Base-by-base conservation (phyloP, 2,329 filamentous ascomycete genomes). In the Endoconidiophora laricicola region DNA sequence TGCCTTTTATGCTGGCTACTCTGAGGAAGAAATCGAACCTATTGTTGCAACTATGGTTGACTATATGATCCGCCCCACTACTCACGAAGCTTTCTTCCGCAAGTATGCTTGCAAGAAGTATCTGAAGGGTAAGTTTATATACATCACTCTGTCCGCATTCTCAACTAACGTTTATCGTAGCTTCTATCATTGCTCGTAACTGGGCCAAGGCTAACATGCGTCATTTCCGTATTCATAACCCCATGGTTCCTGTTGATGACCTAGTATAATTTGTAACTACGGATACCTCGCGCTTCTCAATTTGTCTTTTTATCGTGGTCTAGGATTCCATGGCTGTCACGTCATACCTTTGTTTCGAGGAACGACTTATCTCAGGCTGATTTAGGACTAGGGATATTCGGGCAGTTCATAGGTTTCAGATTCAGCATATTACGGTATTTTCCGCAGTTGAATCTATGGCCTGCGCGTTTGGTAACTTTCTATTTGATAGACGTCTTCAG, bases 101-200 rank as follows among this genome's bases (percentile, higher is more conserved):
- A 98, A 98, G 68, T 98, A 98, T 65, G 91, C 91, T 51, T 94
- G 86, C 77, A 98, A 96, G 74, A 95, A 94, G 69, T 98, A 96
- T 69, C 70, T 96, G 60, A 98, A 98, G 72, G 88, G 90, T 94
- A 79, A 68, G 74, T 59, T n/a, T 52, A 20, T 24, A 26, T 14
- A 18, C 16, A 18, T 29, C 7, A 9, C 26, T 29, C 6, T 29
- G 7, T 10, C 26, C 4, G 12, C 7, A 29, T 10, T 10, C 5
- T 9, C 12, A 29, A 4, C 7, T 41, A 16, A 23, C 7, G 45
- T 54, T 3, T 18, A 14, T 18, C 42, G 18, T n/a, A 6, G 53
- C 51, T 33, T 53, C 51, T 23, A 50, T 50, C 16, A 55, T 52
- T 29, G 45, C 53, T 36, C 51, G 50, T 59, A 79, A 84, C 61